These are phyloP conservation scores for Gamsiella multidivaricata DNA, from an alignment of 192 early-diverging fungal species.

Conservation along the genomic window DNA sequence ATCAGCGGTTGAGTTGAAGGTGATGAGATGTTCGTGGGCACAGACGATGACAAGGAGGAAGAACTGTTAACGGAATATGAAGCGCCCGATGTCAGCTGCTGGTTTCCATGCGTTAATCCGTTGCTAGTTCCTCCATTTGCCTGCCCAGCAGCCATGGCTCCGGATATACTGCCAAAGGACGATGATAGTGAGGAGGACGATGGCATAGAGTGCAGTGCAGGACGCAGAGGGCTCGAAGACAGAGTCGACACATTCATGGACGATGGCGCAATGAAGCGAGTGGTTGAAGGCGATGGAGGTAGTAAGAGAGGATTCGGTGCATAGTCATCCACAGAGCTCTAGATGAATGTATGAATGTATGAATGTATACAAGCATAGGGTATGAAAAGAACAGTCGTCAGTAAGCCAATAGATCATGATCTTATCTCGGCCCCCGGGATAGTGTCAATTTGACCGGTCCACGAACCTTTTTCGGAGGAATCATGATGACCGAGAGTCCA, in stretches of 20 bases:
- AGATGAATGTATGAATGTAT: no score
- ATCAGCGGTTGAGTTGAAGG: slow-evolving; percentile 32
- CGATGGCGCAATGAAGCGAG: slow-evolving; percentile 43
- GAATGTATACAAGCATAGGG: background rate
- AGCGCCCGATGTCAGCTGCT: background rate
- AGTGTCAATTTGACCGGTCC: background rate
- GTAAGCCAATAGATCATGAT: slow-evolving; percentile 10
- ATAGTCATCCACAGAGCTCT: slow-evolving; percentile 46
- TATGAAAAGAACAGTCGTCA: no score
- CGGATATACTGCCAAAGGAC: slow-evolving; percentile 41
- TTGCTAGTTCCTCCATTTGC: slow-evolving; percentile 24
- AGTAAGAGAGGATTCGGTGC: slow-evolving; percentile 40
- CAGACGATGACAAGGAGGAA: slow-evolving; percentile 25
- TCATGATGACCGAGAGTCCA: slow-evolving; percentile 41
- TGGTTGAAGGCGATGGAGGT: slow-evolving; percentile 46
- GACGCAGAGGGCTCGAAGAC: slow-evolving; percentile 46
- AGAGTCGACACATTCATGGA: slow-evolving; percentile 27
- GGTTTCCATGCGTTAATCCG: slow-evolving; percentile 5
- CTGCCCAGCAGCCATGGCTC: slow-evolving; percentile 8
- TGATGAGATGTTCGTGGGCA: slow-evolving; percentile 21
- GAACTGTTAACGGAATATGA: background rate
- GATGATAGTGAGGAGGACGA: slow-evolving; percentile 50
- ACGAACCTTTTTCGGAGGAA: slow-evolving; percentile 45
- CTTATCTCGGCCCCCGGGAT: background rate
- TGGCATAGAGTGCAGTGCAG: slow-evolving; percentile 38